These are phyloP conservation scores for Leccinum pellstonianum DNA, from an alignment of 768 basidiomycete genomes.

Conservation along the genomic window DNA sequence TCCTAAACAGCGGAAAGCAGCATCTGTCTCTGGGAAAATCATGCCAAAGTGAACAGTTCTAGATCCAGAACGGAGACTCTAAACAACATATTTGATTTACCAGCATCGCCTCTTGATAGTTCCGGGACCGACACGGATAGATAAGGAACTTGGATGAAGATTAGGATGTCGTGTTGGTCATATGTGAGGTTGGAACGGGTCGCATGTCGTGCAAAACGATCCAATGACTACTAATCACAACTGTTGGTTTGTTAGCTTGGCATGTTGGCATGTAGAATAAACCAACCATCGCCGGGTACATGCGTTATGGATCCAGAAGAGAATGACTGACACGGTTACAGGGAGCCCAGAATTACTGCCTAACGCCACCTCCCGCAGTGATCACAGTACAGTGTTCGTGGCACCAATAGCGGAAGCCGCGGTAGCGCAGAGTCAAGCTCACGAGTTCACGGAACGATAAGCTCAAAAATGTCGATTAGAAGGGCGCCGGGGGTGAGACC, in stretches of 20 bases:
- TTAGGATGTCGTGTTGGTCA: conserved; percentile 3
- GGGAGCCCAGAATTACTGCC: neutral
- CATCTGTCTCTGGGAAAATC: conserved; percentile 1
- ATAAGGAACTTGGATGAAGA: conserved; percentile 1
- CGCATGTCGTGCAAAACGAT: neutral
- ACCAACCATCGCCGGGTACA: neutral
- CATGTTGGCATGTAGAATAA: neutral
- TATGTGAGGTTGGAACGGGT: neutral
- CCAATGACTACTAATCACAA: neutral
- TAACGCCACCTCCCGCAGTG: neutral
- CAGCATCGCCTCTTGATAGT: neutral
- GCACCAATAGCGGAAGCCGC: neutral
- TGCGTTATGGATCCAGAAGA: neutral
- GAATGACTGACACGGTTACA: neutral
- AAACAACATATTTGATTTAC: neutral
- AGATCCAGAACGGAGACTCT: neutral
- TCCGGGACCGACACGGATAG: conserved; percentile 5
- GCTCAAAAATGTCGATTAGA: neutral
- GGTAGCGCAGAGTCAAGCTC: neutral
- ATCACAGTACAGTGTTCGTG: neutral
- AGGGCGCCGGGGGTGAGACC: neutral
- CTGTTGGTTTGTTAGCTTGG: neutral
- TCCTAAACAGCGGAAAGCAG: neutral
- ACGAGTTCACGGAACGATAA: neutral
- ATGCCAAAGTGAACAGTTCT: neutral